Conservation (phyloP, 345 rosid species). For the Psidium guajava region DNA sequence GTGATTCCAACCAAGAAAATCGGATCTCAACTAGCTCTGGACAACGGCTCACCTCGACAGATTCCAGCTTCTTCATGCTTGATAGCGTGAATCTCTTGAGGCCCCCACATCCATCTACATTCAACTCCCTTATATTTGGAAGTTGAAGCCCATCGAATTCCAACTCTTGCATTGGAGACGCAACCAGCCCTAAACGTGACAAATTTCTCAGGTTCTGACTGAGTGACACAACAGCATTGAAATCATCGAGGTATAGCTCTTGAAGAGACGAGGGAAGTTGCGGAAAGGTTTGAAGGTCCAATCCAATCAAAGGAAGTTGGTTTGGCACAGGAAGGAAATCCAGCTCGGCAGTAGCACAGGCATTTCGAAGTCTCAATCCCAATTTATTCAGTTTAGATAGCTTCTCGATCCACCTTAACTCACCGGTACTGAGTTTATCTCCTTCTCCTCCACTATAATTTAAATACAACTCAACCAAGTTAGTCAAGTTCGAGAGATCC, state of each 20-base stretch:
- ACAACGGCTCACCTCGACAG: not conserved
- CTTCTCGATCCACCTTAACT: not conserved
- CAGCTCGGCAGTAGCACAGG: not conserved
- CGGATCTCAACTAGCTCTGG: not conserved
- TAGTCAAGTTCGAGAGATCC: too few species aligned
- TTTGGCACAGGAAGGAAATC: not conserved
- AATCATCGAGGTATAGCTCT: not conserved
- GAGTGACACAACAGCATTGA: not conserved
- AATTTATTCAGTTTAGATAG: not conserved
- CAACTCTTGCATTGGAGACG: not conserved
- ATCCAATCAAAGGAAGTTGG: not conserved
- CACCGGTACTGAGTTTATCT: not conserved
- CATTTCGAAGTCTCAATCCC: not conserved
- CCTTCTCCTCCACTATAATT: not conserved
- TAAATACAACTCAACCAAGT: too few species aligned
- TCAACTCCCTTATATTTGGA: not conserved
- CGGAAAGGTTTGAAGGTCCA: not conserved
- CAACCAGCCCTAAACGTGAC: not conserved
- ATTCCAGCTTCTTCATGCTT: not conserved
- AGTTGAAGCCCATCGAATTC: not conserved
- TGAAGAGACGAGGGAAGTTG: not conserved
- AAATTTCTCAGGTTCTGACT: not conserved
- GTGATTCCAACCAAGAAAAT: not conserved
- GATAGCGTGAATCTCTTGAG: not conserved
- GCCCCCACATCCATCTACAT: fast-evolving